A percentile compares a stretch with the other conserved stretches of the same genome.
Conservation (phyloP, 768 basidiomycete species). For the Dentipellis fragilis region DNA sequence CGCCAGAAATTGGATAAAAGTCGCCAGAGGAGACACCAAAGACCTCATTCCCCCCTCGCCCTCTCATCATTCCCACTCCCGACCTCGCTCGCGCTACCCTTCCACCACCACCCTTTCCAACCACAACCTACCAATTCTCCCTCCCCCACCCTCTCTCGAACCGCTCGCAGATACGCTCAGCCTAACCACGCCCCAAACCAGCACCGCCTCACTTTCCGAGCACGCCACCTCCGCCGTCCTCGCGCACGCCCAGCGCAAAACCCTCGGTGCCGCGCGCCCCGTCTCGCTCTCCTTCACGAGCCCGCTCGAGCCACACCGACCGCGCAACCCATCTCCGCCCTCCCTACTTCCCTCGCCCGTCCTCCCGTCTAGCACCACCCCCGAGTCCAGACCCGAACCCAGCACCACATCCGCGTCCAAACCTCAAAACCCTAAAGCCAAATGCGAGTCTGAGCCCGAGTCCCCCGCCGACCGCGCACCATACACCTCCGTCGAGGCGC, state of each 20-base stretch:
- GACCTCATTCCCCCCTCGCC: neutral
- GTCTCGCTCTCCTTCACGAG: neutral
- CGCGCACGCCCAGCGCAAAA: neutral
- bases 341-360: neutral
- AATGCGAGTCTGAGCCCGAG: neutral
- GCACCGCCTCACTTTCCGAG: neutral
- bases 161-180: neutral
- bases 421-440: too few species aligned
- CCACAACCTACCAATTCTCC: neutral
- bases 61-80: neutral
- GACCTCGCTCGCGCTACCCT: neutral
- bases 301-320: neutral
- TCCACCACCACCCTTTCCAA: neutral
- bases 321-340: slow-evolving; percentile 9
- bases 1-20: slow-evolving; percentile 7
- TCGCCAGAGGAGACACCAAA: neutral
- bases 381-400: too few species aligned
- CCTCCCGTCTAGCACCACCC: neutral
- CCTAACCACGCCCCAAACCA: neutral
- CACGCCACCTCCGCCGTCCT: neutral
- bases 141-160: neutral
- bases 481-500: neutral
- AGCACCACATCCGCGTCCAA: too few species aligned
- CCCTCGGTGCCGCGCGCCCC: neutral
- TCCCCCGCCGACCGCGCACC: too few species aligned